These are phyloP conservation scores for Euryodendron excelsum DNA, from an alignment of 148 eudicot genomes.

Conservation along the genomic window DNA sequence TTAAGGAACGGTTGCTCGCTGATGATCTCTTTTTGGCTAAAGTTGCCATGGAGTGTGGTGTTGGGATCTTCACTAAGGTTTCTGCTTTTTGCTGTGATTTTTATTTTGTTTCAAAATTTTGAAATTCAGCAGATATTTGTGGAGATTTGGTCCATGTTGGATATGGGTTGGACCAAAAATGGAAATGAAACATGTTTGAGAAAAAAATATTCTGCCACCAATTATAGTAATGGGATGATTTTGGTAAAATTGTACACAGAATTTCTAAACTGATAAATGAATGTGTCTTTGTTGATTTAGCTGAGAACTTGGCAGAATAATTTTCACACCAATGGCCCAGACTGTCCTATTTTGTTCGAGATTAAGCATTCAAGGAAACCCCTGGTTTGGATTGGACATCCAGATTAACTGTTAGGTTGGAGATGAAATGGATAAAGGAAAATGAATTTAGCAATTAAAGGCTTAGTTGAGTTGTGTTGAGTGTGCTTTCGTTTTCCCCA, in stretches of 20 bases:
- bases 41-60: slow-evolving; percentile 85
- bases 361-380: too few relatives aligned
- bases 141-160: neutral
- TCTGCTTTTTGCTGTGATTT: neutral
- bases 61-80: slow-evolving; percentile 92
- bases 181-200: neutral
- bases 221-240: neutral
- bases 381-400: too few relatives aligned
- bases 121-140: neutral
- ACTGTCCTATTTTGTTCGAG: too few relatives aligned
- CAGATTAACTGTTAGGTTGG: too few relatives aligned
- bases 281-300: too few relatives aligned
- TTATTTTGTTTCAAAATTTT: neutral
- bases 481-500: too few relatives aligned
- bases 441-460: too few relatives aligned
- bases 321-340: too few relatives aligned
- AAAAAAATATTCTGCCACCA: neutral
- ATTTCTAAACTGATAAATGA: neutral
- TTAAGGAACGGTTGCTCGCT: slow-evolving; percentile 74
- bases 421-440: too few relatives aligned
- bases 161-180: neutral
- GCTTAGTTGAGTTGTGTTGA: too few relatives aligned
- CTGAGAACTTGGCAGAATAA: too few relatives aligned
- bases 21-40: slow-evolving; percentile 83
- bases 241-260: neutral